Percentiles rank a stretch among this genome's conserved stretches.
phyloP scores from a whole-genome alignment of 306 rosid species.

The Casuarina equisetifolia region DNA sequence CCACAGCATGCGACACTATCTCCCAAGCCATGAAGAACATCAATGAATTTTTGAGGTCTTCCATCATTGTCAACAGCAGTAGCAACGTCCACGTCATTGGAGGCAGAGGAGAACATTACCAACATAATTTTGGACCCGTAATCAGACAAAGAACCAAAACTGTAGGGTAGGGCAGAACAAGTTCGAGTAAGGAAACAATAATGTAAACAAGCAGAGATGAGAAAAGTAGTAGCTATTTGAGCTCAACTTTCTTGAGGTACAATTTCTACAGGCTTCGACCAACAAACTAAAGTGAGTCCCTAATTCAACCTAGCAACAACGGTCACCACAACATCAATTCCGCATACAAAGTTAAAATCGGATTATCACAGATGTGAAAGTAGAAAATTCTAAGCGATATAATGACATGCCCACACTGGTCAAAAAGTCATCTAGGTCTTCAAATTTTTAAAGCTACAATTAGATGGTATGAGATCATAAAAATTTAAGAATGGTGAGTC shows the following conservation, averaged over 20 bases:
- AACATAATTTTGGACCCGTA: conserved; percentile 77
- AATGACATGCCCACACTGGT: background rate
- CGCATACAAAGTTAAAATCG: background rate
- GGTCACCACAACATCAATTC: background rate
- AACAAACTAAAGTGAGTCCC: background rate
- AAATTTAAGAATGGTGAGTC: background rate
- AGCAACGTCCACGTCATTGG: conserved; percentile 42
- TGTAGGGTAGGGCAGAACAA: background rate
- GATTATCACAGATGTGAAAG: background rate
- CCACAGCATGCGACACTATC: conserved; percentile 65
- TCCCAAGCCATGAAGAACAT: conserved; percentile 66
- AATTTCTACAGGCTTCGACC: background rate
- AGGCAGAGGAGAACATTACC: conserved; percentile 46
- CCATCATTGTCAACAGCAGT: conserved; percentile 38
- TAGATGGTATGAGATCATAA: background rate
- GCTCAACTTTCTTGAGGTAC: background rate
- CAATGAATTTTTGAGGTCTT: conserved; percentile 37
- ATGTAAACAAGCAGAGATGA: background rate
- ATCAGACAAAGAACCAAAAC: conserved; percentile 25
- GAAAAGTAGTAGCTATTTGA: background rate
- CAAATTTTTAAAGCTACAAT: background rate
- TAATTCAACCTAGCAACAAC: background rate
- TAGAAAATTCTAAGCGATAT: background rate
- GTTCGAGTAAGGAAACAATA: background rate
- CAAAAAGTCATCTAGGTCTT: background rate